Evolutionary conservation across 345 rosid genomes (phyloP), one percentile per base, ranked within the genome.

Genomic region (Lepidium sativum): DNA sequence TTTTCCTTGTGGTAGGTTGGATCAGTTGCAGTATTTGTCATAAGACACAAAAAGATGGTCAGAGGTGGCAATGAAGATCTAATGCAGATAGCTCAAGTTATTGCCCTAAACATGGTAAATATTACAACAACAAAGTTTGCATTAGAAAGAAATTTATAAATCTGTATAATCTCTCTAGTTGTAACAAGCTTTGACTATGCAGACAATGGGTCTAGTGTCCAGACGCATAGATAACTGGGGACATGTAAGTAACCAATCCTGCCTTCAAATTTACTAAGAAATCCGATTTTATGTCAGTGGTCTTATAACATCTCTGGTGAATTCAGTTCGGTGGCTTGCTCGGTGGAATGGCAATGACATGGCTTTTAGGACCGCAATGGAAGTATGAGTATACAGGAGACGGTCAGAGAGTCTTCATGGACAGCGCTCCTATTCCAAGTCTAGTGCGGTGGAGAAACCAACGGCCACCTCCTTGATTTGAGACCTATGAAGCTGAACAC

Each of bases 361-460:
- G 97, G 98, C 75, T 89, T 42, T 45, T 92, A 9, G 97, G 95
- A 72, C 97, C 98, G 55, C 84, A 89, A 31, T 89, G 91, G 91
- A 84, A 78, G 78, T 78, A 72, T 6, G 79, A 82, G 51, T 69
- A 76, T 21, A 64, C 68, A 21, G 49, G 47, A 8, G 81, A 89
- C 17, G 92, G 95, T 16, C 74, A 77, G 27, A 79, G 88, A 71
- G 78, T 75, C 39, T 80, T 85, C 62, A 50, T 68, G 1, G 96
- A 92, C 72, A 65, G 41, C 6, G 87, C 98, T 18, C 96, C 92
- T 9, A 74, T 91, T 18, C 82, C 75, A 29, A 65, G 39, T 35
- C 70, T 87, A 41, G 16, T 62, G 25, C 57, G 59, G 40, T 40
- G 77, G 63, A 82, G 66, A 34, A 65, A 55, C 17, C 34, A 53